phyloP scores from a whole-genome alignment of 805 yeast genomes.

The Metschnikowia picachoensis region DNA sequence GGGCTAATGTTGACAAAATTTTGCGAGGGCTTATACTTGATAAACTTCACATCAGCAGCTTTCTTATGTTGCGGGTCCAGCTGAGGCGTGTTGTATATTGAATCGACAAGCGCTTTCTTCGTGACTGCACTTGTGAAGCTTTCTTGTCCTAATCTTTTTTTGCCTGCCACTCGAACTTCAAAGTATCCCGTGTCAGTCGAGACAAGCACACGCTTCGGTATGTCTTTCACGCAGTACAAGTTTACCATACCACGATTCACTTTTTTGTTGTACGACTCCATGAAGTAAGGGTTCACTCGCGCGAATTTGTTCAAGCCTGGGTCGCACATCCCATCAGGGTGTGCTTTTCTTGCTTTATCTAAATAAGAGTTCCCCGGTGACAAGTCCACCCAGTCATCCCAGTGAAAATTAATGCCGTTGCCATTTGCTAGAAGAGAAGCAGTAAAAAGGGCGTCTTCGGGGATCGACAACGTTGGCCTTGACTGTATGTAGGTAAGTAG shows the following conservation, averaged over 20 bases:
- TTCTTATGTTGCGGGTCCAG: background rate
- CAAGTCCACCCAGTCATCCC: slow-evolving; percentile 40
- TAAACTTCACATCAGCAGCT: background rate
- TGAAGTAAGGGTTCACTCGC: slow-evolving; percentile 29
- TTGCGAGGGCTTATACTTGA: slow-evolving; percentile 7
- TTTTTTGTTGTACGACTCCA: slow-evolving; percentile 32
- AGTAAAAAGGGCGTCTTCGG: background rate
- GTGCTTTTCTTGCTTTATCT: slow-evolving; percentile 13
- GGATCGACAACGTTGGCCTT: background rate
- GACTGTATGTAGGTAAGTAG: slow-evolving; percentile 11
- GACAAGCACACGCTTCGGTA: slow-evolving; percentile 25
- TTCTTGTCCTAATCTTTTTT: slow-evolving; percentile 20
- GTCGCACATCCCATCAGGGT: slow-evolving; percentile 26
- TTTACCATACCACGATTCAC: slow-evolving; percentile 32
- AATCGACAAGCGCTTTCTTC: slow-evolving; percentile 6
- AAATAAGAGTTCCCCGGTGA: slow-evolving; percentile 23
- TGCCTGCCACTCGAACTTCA: slow-evolving; percentile 28
- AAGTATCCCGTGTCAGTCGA: slow-evolving; percentile 23
- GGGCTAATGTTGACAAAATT: slow-evolving; percentile 17
- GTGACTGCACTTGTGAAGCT: background rate
- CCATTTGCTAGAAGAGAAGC: slow-evolving; percentile 5
- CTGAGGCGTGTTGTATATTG: background rate
- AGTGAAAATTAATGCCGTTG: slow-evolving; percentile 33
- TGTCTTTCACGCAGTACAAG: slow-evolving; percentile 28
- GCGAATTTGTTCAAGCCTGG: slow-evolving; percentile 20